phyloP scores from a whole-genome alignment of 768 basidiomycete species.

The Amylocystis lapponica region DNA sequence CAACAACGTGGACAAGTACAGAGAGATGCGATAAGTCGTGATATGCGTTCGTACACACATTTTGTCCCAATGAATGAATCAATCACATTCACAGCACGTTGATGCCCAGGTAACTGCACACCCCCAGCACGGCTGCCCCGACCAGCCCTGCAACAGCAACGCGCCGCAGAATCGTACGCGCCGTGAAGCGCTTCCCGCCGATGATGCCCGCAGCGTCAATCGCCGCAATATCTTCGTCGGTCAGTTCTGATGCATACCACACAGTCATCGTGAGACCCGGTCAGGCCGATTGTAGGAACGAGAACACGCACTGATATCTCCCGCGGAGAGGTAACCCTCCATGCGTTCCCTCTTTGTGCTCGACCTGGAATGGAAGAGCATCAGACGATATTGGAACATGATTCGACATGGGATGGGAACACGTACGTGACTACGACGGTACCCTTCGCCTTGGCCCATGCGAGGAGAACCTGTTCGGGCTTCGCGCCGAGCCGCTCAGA shows the following conservation, averaged over 20 bases:
- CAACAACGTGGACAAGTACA: not conserved
- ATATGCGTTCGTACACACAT: not conserved
- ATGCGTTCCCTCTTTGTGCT: slow-evolving; percentile 63
- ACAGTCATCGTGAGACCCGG: not conserved
- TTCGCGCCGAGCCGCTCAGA: slow-evolving; percentile 44
- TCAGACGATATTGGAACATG: not conserved
- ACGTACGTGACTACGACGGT: slow-evolving; percentile 58
- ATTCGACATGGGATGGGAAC: not conserved
- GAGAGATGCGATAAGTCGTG: not conserved
- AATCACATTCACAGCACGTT: slow-evolving; percentile 10
- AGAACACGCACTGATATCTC: slow-evolving; percentile 49
- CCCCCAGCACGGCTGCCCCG: slow-evolving; percentile 15
- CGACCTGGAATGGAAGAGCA: slow-evolving; percentile 31
- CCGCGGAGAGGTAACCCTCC: slow-evolving; percentile 61
- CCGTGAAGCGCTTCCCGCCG: slow-evolving; percentile 24
- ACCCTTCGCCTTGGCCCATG: slow-evolving; percentile 68
- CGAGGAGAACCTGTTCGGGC: slow-evolving; percentile 63
- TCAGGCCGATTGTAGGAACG: not conserved
- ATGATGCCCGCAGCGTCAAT: slow-evolving; percentile 54
- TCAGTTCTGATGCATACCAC: slow-evolving; percentile 34
- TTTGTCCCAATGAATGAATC: too few relatives aligned
- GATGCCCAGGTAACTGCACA: slow-evolving; percentile 18
- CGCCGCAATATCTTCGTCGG: slow-evolving; percentile 42
- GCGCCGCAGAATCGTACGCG: slow-evolving; percentile 15
- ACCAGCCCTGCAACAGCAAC: slow-evolving; percentile 14